phyloP scores from a whole-genome alignment of 306 rosid genomes.

The Hippophae rhamnoides region DNA sequence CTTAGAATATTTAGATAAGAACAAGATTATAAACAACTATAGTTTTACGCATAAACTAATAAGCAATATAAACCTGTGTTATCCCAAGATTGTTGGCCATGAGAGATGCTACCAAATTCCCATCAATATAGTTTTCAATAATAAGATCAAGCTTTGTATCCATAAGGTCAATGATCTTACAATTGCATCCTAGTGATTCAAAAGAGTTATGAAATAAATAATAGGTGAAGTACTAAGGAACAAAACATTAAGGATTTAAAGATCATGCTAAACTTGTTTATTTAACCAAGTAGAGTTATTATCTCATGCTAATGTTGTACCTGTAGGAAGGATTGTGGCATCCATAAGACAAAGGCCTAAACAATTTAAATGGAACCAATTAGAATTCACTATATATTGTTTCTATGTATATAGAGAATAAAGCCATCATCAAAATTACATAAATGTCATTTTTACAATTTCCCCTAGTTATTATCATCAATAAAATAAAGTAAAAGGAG shows the following conservation, averaged over 20 bases:
- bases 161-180: conserved; percentile 48
- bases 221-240: not conserved
- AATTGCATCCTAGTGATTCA: conserved; percentile 52
- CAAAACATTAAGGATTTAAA: not conserved
- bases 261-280: conserved; percentile 31
- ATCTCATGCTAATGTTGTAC: conserved; percentile 23
- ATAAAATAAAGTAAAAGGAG: conserved; percentile 29
- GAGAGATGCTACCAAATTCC: conserved; percentile 79
- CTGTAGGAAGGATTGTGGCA: conserved; percentile 65
- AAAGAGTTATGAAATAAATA: not conserved
- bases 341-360: conserved; percentile 66
- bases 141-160: conserved; percentile 79
- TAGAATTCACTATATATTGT: conserved; percentile 72
- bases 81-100: conserved; percentile 78
- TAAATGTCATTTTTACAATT: conserved; percentile 75
- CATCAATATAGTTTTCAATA: conserved; percentile 84
- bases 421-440: conserved; percentile 67
- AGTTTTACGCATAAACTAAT: conserved; percentile 6
- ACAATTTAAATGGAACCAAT: conserved; percentile 65
- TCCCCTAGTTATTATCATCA: conserved; percentile 70
- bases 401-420: conserved; percentile 82
- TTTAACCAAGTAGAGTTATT: conserved; percentile 14
- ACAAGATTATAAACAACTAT: conserved; percentile 5
- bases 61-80: conserved; percentile 49
- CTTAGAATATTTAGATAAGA: conserved; percentile 7